Percentiles rank a stretch among this genome's conserved stretches.
Conservation (phyloP, 1,284 basidiomycete species). For the Fomitopsis pinicola region DNA sequence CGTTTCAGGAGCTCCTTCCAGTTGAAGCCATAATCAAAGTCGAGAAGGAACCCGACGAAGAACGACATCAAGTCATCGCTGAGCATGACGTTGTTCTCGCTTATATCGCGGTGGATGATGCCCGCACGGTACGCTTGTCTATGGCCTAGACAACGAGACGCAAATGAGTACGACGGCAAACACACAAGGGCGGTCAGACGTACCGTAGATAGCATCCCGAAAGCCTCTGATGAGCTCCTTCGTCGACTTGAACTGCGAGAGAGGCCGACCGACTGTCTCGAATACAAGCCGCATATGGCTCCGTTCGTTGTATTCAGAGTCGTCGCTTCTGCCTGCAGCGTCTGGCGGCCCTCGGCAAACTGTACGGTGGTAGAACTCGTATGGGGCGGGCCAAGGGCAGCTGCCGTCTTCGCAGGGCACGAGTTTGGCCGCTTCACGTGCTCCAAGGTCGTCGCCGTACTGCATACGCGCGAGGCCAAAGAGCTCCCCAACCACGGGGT, state of each 20-base stretch:
- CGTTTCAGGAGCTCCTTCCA: background rate
- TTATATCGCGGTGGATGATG: background rate
- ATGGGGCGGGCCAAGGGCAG: background rate
- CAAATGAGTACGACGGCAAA: no score
- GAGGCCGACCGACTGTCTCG: background rate
- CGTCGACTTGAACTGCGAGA: background rate
- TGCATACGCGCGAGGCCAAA: background rate
- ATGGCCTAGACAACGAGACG: background rate
- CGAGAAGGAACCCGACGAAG: background rate
- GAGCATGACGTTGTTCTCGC: background rate
- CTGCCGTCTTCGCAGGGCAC: background rate
- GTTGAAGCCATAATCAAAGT: background rate
- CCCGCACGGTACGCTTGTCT: background rate
- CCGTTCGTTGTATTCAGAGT: background rate
- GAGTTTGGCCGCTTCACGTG: background rate
- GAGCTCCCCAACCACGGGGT: background rate
- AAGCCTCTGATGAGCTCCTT: background rate
- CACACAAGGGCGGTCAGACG: background rate
- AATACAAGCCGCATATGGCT: background rate
- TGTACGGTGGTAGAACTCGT: background rate
- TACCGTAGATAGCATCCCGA: background rate
- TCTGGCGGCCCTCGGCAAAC: background rate
- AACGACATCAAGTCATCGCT: background rate
- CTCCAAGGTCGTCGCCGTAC: background rate
- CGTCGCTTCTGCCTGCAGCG: no score